Conservation (phyloP, 208 protist species). For the Acanthamoeba culbertsoni region DNA sequence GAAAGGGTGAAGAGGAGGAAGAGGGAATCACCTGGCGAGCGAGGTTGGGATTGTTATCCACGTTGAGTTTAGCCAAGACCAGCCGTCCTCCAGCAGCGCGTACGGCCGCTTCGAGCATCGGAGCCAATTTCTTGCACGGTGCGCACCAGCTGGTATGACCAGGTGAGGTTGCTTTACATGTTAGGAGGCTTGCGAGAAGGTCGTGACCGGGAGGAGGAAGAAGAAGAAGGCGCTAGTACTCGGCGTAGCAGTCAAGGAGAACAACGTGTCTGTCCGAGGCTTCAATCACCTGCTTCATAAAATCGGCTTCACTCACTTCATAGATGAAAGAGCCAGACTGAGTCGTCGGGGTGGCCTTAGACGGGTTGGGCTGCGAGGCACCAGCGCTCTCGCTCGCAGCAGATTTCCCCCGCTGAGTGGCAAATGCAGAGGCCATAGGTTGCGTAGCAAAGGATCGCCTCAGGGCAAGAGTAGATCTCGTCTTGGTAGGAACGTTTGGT, state of each 20-base stretch:
- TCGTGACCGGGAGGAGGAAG: too few species aligned
- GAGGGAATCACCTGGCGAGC: background rate
- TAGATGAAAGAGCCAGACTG: too few species aligned
- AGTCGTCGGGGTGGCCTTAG: too few species aligned
- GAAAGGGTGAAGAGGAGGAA: background rate
- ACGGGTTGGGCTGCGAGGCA: too few species aligned
- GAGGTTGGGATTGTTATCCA: slow-evolving; percentile 29
- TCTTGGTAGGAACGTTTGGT: too few species aligned
- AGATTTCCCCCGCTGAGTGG: too few species aligned
- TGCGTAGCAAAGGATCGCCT: too few species aligned
- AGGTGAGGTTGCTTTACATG: background rate
- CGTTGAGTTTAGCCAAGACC: slow-evolving; percentile 48
- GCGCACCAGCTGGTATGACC: slow-evolving; percentile 18
- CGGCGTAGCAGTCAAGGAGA: slow-evolving; percentile 51
- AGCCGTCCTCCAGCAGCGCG: background rate
- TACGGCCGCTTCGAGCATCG: background rate
- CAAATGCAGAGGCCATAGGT: too few species aligned
- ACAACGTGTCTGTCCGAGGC: slow-evolving; percentile 34
- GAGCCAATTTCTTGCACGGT: slow-evolving; percentile 46
- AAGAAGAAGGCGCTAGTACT: background rate
- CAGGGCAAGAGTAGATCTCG: too few species aligned
- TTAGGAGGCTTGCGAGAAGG: background rate
- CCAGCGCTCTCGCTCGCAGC: too few species aligned
- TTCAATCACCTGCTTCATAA: slow-evolving; percentile 29
- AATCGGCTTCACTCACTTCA: slow-evolving; percentile 22